Conservation (phyloP, 805 yeast species). For the Ogataea saltuana region DNA sequence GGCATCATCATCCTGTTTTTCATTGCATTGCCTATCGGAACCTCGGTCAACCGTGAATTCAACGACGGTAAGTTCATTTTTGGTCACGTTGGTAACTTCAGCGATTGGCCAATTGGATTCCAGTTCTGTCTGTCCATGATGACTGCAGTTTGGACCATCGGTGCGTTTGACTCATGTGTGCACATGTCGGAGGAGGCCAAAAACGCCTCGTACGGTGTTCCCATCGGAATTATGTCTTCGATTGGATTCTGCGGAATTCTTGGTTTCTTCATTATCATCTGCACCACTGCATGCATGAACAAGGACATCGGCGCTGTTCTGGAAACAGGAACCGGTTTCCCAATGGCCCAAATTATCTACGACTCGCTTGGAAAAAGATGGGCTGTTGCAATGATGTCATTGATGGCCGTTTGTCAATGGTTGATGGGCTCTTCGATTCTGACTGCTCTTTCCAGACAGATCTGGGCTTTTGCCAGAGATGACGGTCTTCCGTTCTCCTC, state of each 20-base stretch:
- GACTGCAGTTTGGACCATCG: conserved; percentile 76
- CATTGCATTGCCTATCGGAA: conserved; percentile 68
- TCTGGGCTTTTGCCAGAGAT: conserved; percentile 78
- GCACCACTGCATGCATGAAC: conserved; percentile 54
- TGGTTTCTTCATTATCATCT: conserved; percentile 58
- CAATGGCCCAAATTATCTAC: conserved; percentile 63
- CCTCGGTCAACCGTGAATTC: conserved; percentile 40
- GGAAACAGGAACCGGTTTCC: conserved; percentile 52
- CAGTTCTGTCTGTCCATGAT: conserved; percentile 47
- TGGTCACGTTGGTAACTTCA: conserved; percentile 49
- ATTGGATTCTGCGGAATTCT: conserved; percentile 56
- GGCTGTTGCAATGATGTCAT: conserved; percentile 63
- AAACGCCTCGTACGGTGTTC: conserved; percentile 62
- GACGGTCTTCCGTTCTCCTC: conserved; percentile 67
- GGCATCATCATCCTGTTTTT: conserved; percentile 53
- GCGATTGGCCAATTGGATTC: conserved; percentile 64
- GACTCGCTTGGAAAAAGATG: conserved; percentile 64
- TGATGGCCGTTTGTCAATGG: conserved; percentile 61
- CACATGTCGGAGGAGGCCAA: conserved; percentile 74
- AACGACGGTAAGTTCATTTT: conserved; percentile 56
- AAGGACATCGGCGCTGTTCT: conserved; percentile 45
- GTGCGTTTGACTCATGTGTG: conserved; percentile 70
- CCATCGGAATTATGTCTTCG: conserved; percentile 63
- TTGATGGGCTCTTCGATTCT: conserved; percentile 65
- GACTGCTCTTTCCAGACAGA: conserved; percentile 67